Evolutionary conservation across 2,329 filamentous ascomycete genomes (phyloP).

Genomic region (Apiospora koreana): DNA sequence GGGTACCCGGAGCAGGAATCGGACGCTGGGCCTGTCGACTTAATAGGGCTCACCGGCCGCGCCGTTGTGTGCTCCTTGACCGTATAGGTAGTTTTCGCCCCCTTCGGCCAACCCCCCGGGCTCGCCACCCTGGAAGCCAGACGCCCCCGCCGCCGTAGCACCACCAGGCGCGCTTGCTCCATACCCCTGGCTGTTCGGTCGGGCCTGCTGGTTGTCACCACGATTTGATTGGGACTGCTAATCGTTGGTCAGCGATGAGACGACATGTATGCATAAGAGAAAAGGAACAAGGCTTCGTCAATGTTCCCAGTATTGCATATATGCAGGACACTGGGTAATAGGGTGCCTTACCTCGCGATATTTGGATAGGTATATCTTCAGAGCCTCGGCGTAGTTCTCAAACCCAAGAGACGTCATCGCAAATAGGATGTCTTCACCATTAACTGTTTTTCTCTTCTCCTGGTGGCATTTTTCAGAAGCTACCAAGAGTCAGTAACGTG

Average conservation of each 20-base stretch:
- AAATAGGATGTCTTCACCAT: constrained; percentile 97
- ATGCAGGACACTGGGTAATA: neutral
- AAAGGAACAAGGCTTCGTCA: constrained; percentile 15
- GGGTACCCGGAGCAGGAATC: neutral
- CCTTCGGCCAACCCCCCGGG: constrained; percentile 45
- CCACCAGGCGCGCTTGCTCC: constrained; percentile 42
- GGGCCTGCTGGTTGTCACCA: constrained; percentile 53
- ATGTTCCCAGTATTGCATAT: neutral
- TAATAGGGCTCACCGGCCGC: constrained; percentile 56
- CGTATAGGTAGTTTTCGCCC: constrained; percentile 53
- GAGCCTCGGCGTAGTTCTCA: constrained; percentile 96
- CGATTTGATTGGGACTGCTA: constrained; percentile 78
- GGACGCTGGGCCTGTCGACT: constrained; percentile 22
- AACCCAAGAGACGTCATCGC: constrained; percentile 99
- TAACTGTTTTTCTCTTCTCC: constrained; percentile 98
- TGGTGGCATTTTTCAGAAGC: constrained; percentile 99
- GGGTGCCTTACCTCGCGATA: constrained; percentile 80
- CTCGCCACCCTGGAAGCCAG: constrained; percentile 48
- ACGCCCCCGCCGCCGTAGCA: constrained; percentile 39
- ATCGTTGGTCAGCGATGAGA: constrained; percentile 35
- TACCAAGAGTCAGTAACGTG: constrained; percentile 43
- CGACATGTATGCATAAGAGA: constrained; percentile 11
- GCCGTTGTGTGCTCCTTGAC: constrained; percentile 59
- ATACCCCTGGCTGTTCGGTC: constrained; percentile 56
- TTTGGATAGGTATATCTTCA: constrained; percentile 97